Conservation (phyloP, 805 yeast genomes). For the Jamesozyma spencerorum region DNA sequence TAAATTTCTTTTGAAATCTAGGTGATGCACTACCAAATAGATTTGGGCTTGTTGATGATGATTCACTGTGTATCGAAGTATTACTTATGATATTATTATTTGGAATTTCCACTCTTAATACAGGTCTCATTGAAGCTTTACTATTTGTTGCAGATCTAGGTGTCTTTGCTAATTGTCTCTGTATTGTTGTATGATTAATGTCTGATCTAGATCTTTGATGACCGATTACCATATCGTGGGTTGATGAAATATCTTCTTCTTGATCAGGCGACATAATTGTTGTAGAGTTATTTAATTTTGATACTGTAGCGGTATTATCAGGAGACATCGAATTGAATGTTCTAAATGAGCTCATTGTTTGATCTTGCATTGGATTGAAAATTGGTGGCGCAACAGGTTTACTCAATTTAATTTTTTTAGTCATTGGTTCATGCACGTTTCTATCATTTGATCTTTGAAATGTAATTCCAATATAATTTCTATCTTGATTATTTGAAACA, state of each 20-base stretch:
- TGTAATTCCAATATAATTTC: not conserved
- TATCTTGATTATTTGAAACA: not conserved
- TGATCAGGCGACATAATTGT: no score
- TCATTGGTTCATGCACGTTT: not conserved
- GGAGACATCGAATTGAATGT: slow-evolving; percentile 13
- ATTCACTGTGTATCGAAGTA: slow-evolving; percentile 24
- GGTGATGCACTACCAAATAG: slow-evolving; percentile 6
- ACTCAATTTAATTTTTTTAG: slow-evolving; percentile 2
- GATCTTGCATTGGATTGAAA: slow-evolving; percentile 21
- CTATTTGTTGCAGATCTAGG: not conserved
- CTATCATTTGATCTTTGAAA: slow-evolving; percentile 4
- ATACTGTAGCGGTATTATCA: not conserved
- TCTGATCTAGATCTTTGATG: no score
- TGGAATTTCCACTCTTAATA: slow-evolving; percentile 59
- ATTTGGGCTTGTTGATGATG: slow-evolving; percentile 31
- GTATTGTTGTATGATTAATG: not conserved
- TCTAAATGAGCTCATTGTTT: slow-evolving; percentile 23
- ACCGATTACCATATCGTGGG: no score
- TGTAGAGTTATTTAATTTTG: no score
- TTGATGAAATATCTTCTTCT: not conserved
- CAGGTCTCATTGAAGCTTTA: slow-evolving; percentile 35
- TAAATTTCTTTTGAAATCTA: slow-evolving; percentile 2
- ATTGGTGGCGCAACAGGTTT: slow-evolving; percentile 4
- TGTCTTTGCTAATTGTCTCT: not conserved
- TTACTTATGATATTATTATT: slow-evolving; percentile 29